Evolutionary conservation across 2,329 filamentous ascomycete species (phyloP).

Genomic region (Tolypocladium nubicola): DNA sequence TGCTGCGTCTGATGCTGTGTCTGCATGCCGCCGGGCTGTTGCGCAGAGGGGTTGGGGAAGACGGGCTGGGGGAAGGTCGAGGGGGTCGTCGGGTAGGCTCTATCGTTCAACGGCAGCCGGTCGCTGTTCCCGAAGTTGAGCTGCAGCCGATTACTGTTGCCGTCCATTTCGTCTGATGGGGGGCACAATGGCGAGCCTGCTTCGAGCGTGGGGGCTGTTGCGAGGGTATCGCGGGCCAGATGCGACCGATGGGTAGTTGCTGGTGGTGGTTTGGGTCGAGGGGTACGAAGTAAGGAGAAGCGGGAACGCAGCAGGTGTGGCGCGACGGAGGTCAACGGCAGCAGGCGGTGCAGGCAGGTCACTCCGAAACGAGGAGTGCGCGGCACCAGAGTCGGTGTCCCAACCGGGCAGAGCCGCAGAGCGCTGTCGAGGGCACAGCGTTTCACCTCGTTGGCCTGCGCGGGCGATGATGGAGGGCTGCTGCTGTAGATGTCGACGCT

Average conservation of each 20-base stretch:
- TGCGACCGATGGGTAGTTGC: not conserved
- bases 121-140: slow-evolving; percentile 60
- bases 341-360: not conserved
- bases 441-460: not conserved
- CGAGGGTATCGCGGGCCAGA: not conserved
- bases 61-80: slow-evolving; percentile 95
- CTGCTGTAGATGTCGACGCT: not conserved
- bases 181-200: not conserved
- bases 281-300: not conserved
- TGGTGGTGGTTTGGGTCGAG: not conserved
- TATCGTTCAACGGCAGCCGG: slow-evolving; percentile 50
- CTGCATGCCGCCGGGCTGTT: slow-evolving; percentile 10
- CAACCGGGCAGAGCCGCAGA: not conserved
- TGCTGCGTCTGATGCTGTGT: slow-evolving; percentile 23
- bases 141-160: slow-evolving; percentile 50
- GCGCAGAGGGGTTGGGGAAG: slow-evolving; percentile 27
- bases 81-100: slow-evolving; percentile 76
- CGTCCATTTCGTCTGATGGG: slow-evolving; percentile 29
- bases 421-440: not conserved
- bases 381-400: not conserved
- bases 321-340: not conserved
- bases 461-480: not conserved
- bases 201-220: not conserved
- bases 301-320: not conserved
- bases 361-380: not conserved